A percentile compares a stretch with the other conserved stretches of the same genome.
These are phyloP conservation scores for Thalassiosira allenii DNA, from an alignment of 352 stramenopile genomes.

Conservation along the genomic window DNA sequence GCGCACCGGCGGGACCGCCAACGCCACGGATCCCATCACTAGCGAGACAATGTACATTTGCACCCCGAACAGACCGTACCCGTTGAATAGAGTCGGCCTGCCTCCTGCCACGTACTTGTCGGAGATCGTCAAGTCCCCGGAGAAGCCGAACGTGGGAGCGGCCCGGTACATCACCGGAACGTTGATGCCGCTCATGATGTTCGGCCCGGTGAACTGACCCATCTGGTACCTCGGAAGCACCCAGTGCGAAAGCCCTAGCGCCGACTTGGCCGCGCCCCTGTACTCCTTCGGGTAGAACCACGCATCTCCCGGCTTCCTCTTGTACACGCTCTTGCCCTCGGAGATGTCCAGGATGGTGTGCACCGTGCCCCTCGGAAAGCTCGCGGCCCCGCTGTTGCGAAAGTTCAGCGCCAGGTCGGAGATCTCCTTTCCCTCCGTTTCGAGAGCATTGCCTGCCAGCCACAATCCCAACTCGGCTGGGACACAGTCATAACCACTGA, in stretches of 20 bases:
- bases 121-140: constrained; percentile 16
- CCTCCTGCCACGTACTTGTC: constrained; percentile 12
- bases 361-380: constrained; percentile 30
- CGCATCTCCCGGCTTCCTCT: constrained; percentile 2
- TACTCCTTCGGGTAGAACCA: constrained; percentile 38
- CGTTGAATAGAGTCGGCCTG: constrained; percentile 7
- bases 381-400: constrained; percentile 12
- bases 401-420: constrained; percentile 15
- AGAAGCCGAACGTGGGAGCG: constrained; percentile 18
- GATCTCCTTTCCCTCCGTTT: constrained; percentile 5
- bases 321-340: neutral
- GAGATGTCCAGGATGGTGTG: constrained; percentile 25
- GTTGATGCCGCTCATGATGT: constrained; percentile 36
- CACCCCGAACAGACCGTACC: constrained; percentile 24
- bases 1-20: constrained; percentile 21
- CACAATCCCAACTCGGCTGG: constrained; percentile 51
- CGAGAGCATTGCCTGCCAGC: constrained; percentile 28
- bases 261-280: constrained; percentile 2
- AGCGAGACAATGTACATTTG: constrained; percentile 23
- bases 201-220: constrained; percentile 26
- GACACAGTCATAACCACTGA: constrained; percentile 88
- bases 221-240: constrained; percentile 24
- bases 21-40: constrained; percentile 10
- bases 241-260: constrained; percentile 15
- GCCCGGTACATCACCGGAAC: constrained; percentile 25